These are phyloP conservation scores for Coniochaeta hoffmannii DNA, from an alignment of 2,329 filamentous ascomycete genomes.

Conservation along the genomic window DNA sequence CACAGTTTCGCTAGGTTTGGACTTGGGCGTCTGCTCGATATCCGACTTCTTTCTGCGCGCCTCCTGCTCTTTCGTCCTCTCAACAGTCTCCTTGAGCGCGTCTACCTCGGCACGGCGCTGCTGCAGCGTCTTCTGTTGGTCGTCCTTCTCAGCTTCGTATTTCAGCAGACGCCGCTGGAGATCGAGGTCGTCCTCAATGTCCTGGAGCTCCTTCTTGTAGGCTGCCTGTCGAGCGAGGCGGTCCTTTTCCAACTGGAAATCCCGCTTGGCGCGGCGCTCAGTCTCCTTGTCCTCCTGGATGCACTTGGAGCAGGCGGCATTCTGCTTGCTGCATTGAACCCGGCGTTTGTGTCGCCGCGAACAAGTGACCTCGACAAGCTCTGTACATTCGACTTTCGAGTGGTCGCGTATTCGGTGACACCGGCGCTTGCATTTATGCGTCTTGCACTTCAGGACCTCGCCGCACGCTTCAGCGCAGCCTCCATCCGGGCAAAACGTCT, in stretches of 20 bases:
- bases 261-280: slow-evolving; percentile 33
- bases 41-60: slow-evolving; percentile 6
- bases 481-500: slow-evolving; percentile 56
- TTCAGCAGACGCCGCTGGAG: slow-evolving; percentile 34
- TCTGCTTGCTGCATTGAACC: slow-evolving; percentile 35
- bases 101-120: slow-evolving; percentile 40
- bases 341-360: slow-evolving; percentile 39
- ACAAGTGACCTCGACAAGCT: slow-evolving; percentile 38
- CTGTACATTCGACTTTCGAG: slow-evolving; percentile 31
- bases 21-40: background rate
- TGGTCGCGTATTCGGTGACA: slow-evolving; percentile 60
- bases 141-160: slow-evolving; percentile 34
- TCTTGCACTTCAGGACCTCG: slow-evolving; percentile 42
- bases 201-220: slow-evolving; percentile 36
- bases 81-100: slow-evolving; percentile 25
- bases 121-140: slow-evolving; percentile 33
- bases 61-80: slow-evolving; percentile 12
- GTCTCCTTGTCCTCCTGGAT: slow-evolving; percentile 36
- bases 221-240: slow-evolving; percentile 33
- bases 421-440: slow-evolving; percentile 49
- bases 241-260: slow-evolving; percentile 42
- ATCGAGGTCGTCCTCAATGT: slow-evolving; percentile 47
- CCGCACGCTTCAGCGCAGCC: slow-evolving; percentile 57
- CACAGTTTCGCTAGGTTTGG: slow-evolving; percentile 1
- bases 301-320: slow-evolving; percentile 41